Base-by-base conservation (phyloP, 805 yeast species). In the Lipomyces japonicus region DNA sequence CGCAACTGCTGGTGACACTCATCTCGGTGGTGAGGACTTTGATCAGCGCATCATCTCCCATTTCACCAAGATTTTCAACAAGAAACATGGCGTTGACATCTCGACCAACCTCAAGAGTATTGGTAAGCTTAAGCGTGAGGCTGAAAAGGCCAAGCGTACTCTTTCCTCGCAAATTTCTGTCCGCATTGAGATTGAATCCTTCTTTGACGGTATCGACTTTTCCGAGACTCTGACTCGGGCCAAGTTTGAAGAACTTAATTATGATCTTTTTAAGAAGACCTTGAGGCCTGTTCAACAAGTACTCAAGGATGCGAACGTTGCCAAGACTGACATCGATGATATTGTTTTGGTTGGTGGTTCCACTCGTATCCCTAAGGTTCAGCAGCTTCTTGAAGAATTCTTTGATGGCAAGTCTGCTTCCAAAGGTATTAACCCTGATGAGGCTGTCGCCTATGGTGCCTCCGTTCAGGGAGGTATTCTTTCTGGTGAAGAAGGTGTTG, bases 371-470 rank as follows among this genome's bases (percentile, higher is more conserved):
- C 98, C 97, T 75, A 93, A 89, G 79, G 91, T 91, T 63, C 97
- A 90, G 77, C 85, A 86, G 74, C 78, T 91, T 65, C 79, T 91
- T 62, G 95, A 91, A 74, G 79, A 84, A 59, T 89, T 73, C 80
- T 91, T 91, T 69, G 82, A 84, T 66, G 96, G 96, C 65, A 91
- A 93, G 79, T 89, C 89, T 74, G 91, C 95, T 60, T 87, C 95
- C 62, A 91, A 90, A 80, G 91, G 96, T 65, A 91, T 91, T 67
- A 91, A 91, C 78, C 97, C 98, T 58, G 98, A 91, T 75, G 98
- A 91, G 78, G 98, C 98, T 70, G 97, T 91, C 67, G 98, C 97
- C 39, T 91, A 83, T 65, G 98, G 98, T 80, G 97, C 97, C 55
- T 97, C 98, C 58, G 97, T 91, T 58, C 98, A 91, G 77, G 97